Conservation (phyloP, 768 basidiomycete species). For the Boletus sp. region DNA sequence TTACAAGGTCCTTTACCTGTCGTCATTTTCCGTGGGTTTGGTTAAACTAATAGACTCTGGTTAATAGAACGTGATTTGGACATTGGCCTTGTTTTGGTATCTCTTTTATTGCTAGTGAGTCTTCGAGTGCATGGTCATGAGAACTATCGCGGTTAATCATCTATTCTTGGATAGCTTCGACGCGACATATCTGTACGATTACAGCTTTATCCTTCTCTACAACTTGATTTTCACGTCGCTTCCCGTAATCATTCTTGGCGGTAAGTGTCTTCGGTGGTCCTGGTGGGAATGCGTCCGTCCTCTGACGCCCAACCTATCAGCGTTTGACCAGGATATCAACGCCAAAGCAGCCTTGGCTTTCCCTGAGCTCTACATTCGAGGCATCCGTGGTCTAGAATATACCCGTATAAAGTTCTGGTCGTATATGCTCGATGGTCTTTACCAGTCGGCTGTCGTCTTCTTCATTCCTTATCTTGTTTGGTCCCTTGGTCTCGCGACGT, state of each 20-base stretch:
- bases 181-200: slow-evolving; percentile 91
- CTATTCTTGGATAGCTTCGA: slow-evolving; percentile 61
- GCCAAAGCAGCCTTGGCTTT: slow-evolving; percentile 86
- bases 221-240: slow-evolving; percentile 92
- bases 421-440: slow-evolving; percentile 92
- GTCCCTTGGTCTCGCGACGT: slow-evolving; percentile 58
- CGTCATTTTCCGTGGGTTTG: neutral
- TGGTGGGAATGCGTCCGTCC: neutral
- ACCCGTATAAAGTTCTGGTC: slow-evolving; percentile 90
- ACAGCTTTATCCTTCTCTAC: slow-evolving; percentile 89
- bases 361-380: slow-evolving; percentile 93
- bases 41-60: neutral
- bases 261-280: slow-evolving; percentile 39
- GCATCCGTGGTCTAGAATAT: slow-evolving; percentile 91
- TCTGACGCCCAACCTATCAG: slow-evolving; percentile 28
- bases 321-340: slow-evolving; percentile 95
- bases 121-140: neutral
- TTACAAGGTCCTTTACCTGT: slow-evolving; percentile 63
- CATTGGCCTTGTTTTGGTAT: slow-evolving; percentile 92
- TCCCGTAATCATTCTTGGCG: slow-evolving; percentile 87
- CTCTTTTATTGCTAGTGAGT: slow-evolving; percentile 80
- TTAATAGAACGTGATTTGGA: slow-evolving; percentile 84
- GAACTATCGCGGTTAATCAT: slow-evolving; percentile 9
- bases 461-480: slow-evolving; percentile 81
- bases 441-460: slow-evolving; percentile 85